Evolutionary conservation across 345 rosid genomes (phyloP).

Genomic region (Trapa incisa): DNA sequence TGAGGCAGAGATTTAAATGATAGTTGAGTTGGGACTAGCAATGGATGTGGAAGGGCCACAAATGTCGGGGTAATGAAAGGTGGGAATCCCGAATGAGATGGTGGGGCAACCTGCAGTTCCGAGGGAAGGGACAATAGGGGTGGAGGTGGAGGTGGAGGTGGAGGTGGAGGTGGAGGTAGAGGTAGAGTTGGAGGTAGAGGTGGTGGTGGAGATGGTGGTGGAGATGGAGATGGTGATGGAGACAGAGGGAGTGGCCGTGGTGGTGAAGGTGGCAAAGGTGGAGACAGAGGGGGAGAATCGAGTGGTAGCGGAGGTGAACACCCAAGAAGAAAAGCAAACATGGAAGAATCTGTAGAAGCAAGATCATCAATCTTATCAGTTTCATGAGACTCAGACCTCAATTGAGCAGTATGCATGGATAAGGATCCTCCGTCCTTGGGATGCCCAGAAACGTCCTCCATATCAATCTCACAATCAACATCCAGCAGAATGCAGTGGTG

Average conservation of each 20-base stretch:
- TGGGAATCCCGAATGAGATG: conserved; percentile 23
- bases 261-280: conserved; percentile 63
- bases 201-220: conserved; percentile 61
- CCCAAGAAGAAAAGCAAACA: conserved; percentile 29
- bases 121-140: conserved; percentile 21
- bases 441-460: conserved; percentile 74
- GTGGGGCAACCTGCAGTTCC: conserved; percentile 16
- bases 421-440: conserved; percentile 42
- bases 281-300: conserved; percentile 62
- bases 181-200: conserved; percentile 63
- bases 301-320: conserved; percentile 64
- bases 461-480: conserved; percentile 74
- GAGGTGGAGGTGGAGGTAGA: conserved; percentile 45
- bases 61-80: conserved; percentile 15
- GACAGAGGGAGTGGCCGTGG: conserved; percentile 34
- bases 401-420: conserved; percentile 16
- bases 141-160: conserved; percentile 38
- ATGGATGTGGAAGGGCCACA: conserved; percentile 30
- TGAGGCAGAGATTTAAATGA: conserved; percentile 42
- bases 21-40: conserved; percentile 31
- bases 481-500: conserved; percentile 66
- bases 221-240: conserved; percentile 50
- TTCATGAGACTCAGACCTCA: conserved; percentile 22
- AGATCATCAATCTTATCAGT: conserved; percentile 22
- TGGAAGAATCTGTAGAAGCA: conserved; percentile 19